These are phyloP conservation scores for Boechera divaricarpa DNA, from an alignment of 345 rosid species.

Conservation along the genomic window DNA sequence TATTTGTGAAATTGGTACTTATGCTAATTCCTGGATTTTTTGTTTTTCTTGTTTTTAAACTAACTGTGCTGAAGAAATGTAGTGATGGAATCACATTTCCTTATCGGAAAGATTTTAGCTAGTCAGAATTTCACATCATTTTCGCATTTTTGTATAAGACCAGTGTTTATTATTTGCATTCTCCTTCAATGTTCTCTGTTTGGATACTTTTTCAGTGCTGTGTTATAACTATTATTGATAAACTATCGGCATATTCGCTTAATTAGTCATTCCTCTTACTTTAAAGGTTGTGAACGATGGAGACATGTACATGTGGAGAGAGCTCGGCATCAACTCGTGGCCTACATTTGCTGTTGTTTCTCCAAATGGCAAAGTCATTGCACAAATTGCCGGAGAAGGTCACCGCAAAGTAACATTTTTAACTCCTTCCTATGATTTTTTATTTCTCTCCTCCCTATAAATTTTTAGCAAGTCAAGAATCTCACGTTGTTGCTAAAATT, in stretches of 20 bases:
- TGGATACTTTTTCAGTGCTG: background rate
- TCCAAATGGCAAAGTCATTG: constrained; percentile 86
- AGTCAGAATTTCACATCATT: background rate
- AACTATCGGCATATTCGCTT: constrained; percentile 8
- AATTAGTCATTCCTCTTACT: background rate
- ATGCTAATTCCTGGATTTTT: background rate
- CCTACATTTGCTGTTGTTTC: constrained; percentile 90
- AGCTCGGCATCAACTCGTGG: constrained; percentile 94
- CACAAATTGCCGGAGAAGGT: constrained; percentile 90
- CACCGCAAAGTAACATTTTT: constrained; percentile 66
- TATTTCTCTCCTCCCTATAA: background rate
- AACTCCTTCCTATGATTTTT: background rate
- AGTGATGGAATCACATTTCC: constrained; percentile 20
- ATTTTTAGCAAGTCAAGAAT: background rate
- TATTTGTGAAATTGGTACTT: background rate
- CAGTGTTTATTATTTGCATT: background rate
- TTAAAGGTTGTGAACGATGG: constrained; percentile 92
- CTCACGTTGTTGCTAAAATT: background rate
- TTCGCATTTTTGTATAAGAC: background rate
- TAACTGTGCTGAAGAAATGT: background rate
- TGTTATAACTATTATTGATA: constrained; percentile 11
- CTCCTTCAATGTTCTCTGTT: constrained; percentile 11
- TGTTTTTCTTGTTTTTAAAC: background rate
- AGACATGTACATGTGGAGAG: constrained; percentile 90
- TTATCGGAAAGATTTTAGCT: background rate